Evolutionary conservation across 129 eudicot genomes (phyloP).

Genomic region (Gnaphalium uliginosum): DNA sequence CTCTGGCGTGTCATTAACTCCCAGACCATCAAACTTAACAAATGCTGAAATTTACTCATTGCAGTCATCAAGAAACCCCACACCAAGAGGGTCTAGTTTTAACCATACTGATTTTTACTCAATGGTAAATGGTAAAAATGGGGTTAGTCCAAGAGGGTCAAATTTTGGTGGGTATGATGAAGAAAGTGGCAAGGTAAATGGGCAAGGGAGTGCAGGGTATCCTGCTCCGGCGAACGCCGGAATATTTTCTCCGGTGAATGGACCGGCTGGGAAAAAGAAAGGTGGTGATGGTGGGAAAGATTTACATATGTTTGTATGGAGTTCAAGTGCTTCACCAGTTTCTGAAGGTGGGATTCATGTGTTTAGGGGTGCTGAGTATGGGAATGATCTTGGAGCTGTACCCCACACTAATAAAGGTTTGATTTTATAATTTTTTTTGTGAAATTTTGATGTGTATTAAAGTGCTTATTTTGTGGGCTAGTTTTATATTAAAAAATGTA

Average conservation of each 20-base stretch:
- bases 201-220: constrained; percentile 57
- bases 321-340: constrained; percentile 85
- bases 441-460: background rate
- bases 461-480: background rate
- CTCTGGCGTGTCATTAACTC: constrained; percentile 51
- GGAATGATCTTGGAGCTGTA: constrained; percentile 52
- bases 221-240: constrained; percentile 75
- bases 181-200: constrained; percentile 54
- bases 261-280: constrained; percentile 50
- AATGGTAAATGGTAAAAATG: constrained; percentile 61
- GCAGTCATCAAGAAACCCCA: constrained; percentile 77
- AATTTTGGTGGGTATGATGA: constrained; percentile 74
- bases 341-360: constrained; percentile 91
- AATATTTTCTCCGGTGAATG: constrained; percentile 66
- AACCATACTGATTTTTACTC: constrained; percentile 72
- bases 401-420: constrained; percentile 75
- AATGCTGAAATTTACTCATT: constrained; percentile 81
- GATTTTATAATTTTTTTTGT: constrained; percentile 8
- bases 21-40: constrained; percentile 71
- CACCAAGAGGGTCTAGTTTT: constrained; percentile 82
- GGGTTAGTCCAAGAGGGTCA: constrained; percentile 70
- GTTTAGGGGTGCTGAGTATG: constrained; percentile 71
- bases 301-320: constrained; percentile 94
- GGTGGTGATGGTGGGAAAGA: constrained; percentile 71
- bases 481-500: background rate